Evolutionary conservation across 2,329 filamentous ascomycete genomes (phyloP), one percentile per base, ranked within the genome.

Genomic region (Stagonosporopsis rhizophila): DNA sequence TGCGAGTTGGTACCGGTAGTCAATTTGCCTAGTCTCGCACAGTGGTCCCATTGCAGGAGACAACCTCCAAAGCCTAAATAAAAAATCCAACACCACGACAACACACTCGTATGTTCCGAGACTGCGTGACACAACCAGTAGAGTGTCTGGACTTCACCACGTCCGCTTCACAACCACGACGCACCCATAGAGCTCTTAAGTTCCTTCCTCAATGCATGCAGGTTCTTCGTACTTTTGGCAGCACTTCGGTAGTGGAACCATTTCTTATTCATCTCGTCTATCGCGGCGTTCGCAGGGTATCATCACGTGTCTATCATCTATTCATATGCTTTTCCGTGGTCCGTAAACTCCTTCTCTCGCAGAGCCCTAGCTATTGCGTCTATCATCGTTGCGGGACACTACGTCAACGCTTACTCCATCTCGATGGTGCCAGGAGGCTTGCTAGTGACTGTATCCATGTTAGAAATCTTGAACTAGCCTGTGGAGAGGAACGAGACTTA

Each of bases 341-440:
- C 47, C 47, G 22, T 27, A 20, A 35, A 52, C 40, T 39, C 44
- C 48, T 30, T 35, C 28, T n/a, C 6, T 20, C 25, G 44, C 39
- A 44, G 23, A 23, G 19, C 23, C 41, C 54, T 52, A 48, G 48
- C 54, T 45, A 40, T 11, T 37, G 25, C 28, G 15, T 38, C 30
- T 28, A 23, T 39, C 19, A 19, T 44, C n/a, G 25, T 19, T 20
- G 27, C 17, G 14, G 30, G 34, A 32, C 35, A 39, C n/a, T 15
- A n/a, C 5, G 42, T 27, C n/a, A 28, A 34, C n/a, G 17, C 52
- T 30, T 84, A 91, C 78, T 91, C 87, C 80, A 91, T 84, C 79
- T 91, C 89, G 70, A 91, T 91, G 2, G 89, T 91, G 58, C 85
- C 87, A 44, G 87, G 87, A 46, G 87, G 86, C 78, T 89, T 89